Conservation (phyloP, 768 basidiomycete species). For the Xerocomellus intermedius region DNA sequence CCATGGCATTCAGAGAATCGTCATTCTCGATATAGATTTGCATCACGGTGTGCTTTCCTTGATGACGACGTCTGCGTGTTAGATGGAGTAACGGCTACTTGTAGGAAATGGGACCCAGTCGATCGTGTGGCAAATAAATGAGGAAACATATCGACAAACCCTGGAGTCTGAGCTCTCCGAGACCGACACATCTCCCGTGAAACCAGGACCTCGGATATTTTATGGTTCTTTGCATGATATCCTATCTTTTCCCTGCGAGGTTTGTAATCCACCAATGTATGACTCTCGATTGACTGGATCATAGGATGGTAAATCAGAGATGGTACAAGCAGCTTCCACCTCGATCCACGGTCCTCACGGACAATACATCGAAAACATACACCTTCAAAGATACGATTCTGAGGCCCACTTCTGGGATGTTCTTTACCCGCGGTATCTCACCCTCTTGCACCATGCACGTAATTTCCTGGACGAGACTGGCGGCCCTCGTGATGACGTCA, state of each 20-base stretch:
- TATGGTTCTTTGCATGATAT: constrained; percentile 96
- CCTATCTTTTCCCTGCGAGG: constrained; percentile 90
- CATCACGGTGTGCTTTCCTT: constrained; percentile 23
- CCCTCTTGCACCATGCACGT: constrained; percentile 63
- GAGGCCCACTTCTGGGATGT: constrained; percentile 21
- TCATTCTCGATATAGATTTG: constrained; percentile 82
- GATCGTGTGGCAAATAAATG: constrained; percentile 88
- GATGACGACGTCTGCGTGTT: not conserved
- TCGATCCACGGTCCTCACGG: constrained; percentile 20
- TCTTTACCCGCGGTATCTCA: constrained; percentile 64
- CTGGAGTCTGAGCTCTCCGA: constrained; percentile 47
- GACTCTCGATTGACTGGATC: constrained; percentile 1
- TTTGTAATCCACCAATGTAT: constrained; percentile 24
- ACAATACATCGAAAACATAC: constrained; percentile 31
- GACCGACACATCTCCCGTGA: constrained; percentile 26
- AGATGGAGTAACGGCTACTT: not conserved
- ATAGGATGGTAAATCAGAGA: constrained; percentile 75
- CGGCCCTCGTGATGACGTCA: constrained; percentile 60
- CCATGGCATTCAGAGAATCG: constrained; percentile 72
- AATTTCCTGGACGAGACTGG: constrained; percentile 70
- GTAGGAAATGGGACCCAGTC: constrained; percentile 94
- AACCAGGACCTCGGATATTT: constrained; percentile 61
- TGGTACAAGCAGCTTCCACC: constrained; percentile 82
- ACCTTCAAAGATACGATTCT: constrained; percentile 17
- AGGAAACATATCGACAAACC: constrained; percentile 71